Base-by-base conservation (phyloP, 2,329 filamentous ascomycete genomes). In the Cladosporium sp. region DNA sequence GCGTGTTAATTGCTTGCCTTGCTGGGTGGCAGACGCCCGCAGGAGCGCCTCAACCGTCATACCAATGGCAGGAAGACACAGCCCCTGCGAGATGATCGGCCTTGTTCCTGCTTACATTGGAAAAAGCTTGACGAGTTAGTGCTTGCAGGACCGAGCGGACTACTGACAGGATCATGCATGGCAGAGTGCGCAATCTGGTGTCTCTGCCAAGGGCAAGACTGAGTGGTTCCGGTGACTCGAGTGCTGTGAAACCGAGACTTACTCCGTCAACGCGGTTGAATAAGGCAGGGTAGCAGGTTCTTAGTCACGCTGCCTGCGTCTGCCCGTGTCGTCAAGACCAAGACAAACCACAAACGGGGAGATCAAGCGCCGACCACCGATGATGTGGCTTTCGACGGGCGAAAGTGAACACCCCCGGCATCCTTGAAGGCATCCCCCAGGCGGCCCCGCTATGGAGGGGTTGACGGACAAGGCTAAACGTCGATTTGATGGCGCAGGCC, bases 341-440 rank as follows among this genome's bases (percentile, higher is more conserved):
- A 56, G 61, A 63, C 61, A 62, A 21, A 37, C 60, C 33, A 63
- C 29, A n/a, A 40, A 63, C 61, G 61, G 61, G 26, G 35, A 29
- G 50, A 46, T n/a, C 31, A 56, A 63, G 33, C 61, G 50, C 61
- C 61, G 61, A 63, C 61, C 61, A 33, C 50, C 61, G 61, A 63
- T n/a, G 33, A 40, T 29, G 46, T 55, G 35, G 50, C 61, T 29
- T 62, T 56, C n/a, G 56, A 56, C 61, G 50, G 61, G 29, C 52
- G 33, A 46, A 44, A 53, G 53, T 52, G 21, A 37, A 63, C 61
- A 46, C 53, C 61, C 59, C 61, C 61, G 61, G 61, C 35, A 63
- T 63, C 50, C 50, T 63, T 56, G 61, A 63, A 63, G 61, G 61
- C 35, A 56, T 63, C 61, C 61, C 57, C 61, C 59, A 29, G 28